Percentiles rank a stretch among this genome's conserved stretches.
These are phyloP conservation scores for Cordyceps cicadae DNA, from an alignment of 2,329 filamentous ascomycete genomes.

Conservation along the genomic window DNA sequence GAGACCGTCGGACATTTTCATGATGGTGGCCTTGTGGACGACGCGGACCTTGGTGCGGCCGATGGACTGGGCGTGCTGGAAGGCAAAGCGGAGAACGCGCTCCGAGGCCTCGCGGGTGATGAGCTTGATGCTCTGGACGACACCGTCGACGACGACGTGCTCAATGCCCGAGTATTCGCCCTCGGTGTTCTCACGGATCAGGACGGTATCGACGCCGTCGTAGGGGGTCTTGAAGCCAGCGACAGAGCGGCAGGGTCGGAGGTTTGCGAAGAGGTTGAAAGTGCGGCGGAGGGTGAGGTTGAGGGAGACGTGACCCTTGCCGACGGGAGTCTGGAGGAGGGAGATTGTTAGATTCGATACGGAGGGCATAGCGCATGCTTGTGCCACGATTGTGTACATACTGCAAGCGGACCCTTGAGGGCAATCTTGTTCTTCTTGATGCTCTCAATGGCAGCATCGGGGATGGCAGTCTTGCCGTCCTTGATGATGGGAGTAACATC, in stretches of 20 bases:
- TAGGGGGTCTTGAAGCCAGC: constrained; percentile 98
- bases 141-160: constrained; percentile 94
- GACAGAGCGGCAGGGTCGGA: constrained; percentile 94
- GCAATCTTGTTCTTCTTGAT: constrained; percentile 95
- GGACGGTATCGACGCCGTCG: constrained; percentile 90
- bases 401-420: constrained; percentile 93
- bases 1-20: constrained; percentile 99
- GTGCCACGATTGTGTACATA: constrained; percentile 36
- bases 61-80: constrained; percentile 92
- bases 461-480: constrained; percentile 93
- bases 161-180: constrained; percentile 99
- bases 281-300: constrained; percentile 97
- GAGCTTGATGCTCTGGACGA: constrained; percentile 99
- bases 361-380: not conserved
- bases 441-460: constrained; percentile 84
- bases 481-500: constrained; percentile 91
- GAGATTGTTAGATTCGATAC: constrained; percentile 13
- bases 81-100: constrained; percentile 92
- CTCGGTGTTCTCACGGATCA: constrained; percentile 99
- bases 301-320: constrained; percentile 98
- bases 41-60: constrained; percentile 95
- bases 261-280: constrained; percentile 99
- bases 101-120: constrained; percentile 93
- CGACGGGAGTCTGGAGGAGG: constrained; percentile 67
- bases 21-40: constrained; percentile 99